Percentiles rank a stretch among this genome's conserved stretches.
Conservation (phyloP, 805 yeast species). For the Sugiyamaella qingdaonensis region DNA sequence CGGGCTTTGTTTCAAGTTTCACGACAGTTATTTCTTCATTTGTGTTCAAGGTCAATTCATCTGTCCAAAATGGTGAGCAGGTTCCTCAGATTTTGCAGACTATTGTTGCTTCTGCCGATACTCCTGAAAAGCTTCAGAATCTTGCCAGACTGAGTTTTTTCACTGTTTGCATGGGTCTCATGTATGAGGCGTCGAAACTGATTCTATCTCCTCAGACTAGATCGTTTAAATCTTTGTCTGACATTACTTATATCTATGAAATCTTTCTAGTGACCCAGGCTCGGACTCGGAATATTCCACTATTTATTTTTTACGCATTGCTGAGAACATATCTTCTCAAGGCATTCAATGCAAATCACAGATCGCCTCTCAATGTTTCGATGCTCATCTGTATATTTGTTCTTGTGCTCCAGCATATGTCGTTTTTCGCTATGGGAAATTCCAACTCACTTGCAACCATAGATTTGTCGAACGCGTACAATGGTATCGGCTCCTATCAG, state of each 20-base stretch:
- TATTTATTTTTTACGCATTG: slow-evolving; percentile 40
- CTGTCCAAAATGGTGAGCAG: slow-evolving; percentile 48
- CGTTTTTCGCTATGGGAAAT: slow-evolving; percentile 84
- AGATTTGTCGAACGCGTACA: slow-evolving; percentile 87
- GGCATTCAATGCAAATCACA: slow-evolving; percentile 11
- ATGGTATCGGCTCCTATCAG: slow-evolving; percentile 73
- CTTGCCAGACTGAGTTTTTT: slow-evolving; percentile 31
- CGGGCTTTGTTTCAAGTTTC: slow-evolving; percentile 45
- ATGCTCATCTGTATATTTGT: slow-evolving; percentile 32
- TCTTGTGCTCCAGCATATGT: slow-evolving; percentile 62
- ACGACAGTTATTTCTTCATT: slow-evolving; percentile 44
- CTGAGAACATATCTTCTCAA: slow-evolving; percentile 16
- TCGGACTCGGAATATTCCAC: slow-evolving; percentile 50
- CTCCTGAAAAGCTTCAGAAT: slow-evolving; percentile 19
- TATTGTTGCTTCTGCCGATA: slow-evolving; percentile 20
- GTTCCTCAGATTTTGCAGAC: slow-evolving; percentile 41
- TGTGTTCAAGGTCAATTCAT: slow-evolving; percentile 53
- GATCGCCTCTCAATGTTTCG: slow-evolving; percentile 16
- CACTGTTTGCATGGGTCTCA: slow-evolving; percentile 20
- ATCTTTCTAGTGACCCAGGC: slow-evolving; percentile 53
- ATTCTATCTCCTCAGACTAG: slow-evolving; percentile 8
- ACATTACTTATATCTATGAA: slow-evolving; percentile 18
- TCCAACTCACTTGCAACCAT: slow-evolving; percentile 90
- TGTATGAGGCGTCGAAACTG: slow-evolving; percentile 21
- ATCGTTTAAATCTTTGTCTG: slow-evolving; percentile 6